phyloP scores from a whole-genome alignment of 164 flowering plant genomes.

The Kingdonia uniflora region DNA sequence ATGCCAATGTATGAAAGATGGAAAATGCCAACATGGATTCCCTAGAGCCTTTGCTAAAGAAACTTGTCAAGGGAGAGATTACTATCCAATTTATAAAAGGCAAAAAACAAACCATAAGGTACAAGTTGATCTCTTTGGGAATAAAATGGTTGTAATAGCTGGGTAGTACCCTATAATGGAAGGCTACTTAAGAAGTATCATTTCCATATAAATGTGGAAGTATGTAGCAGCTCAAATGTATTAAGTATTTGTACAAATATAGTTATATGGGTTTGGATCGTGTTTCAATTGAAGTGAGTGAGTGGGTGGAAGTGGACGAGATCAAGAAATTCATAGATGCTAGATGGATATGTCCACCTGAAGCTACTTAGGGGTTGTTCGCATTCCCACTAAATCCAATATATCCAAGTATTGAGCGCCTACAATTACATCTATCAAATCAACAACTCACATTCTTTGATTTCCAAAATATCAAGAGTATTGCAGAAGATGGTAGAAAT shows the following conservation, averaged over 20 bases:
- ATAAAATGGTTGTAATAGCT: neutral
- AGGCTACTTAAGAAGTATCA: neutral
- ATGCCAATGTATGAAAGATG: constrained; percentile 1
- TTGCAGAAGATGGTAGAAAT: neutral
- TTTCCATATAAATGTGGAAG: neutral
- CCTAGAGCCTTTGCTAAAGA: neutral
- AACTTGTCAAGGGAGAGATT: constrained; percentile 1
- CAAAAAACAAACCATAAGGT: neutral
- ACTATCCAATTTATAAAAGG: constrained; percentile 11
- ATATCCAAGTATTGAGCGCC: neutral
- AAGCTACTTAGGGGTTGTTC: neutral
- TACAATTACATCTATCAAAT: neutral
- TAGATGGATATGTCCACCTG: neutral
- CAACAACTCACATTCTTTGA: neutral
- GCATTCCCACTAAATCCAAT: neutral
- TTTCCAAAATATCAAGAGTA: neutral
- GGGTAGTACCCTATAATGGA: neutral
- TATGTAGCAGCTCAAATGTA: neutral
- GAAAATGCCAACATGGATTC: constrained; percentile 1
- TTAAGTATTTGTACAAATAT: neutral
- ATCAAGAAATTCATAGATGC: neutral
- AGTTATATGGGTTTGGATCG: neutral
- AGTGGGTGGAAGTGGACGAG: neutral
- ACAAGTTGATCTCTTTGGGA: no score
- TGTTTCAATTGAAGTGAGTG: neutral